Conservation (phyloP, 257 asterid genomes). For the Cordia subcordata region DNA sequence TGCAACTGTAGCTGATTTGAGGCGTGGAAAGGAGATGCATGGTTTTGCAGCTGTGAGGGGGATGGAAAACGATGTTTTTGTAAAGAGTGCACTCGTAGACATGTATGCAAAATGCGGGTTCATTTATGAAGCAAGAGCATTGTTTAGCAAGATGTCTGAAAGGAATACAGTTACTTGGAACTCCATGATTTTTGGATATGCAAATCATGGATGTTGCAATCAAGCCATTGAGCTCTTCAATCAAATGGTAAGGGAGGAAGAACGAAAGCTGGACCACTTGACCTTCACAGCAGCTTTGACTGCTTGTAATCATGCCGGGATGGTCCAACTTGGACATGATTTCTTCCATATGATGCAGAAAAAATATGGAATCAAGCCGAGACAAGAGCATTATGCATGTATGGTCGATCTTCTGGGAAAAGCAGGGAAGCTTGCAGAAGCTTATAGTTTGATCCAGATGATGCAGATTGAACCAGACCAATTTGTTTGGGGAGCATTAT, state of each 20-base stretch:
- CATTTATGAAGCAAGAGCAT: conserved; percentile 35
- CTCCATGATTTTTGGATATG: conserved; percentile 73
- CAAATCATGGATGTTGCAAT: conserved; percentile 53
- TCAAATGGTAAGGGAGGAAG: conserved; percentile 42
- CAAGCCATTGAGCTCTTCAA: conserved; percentile 52
- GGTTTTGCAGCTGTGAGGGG: conserved; percentile 48
- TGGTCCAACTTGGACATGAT: conserved; percentile 48
- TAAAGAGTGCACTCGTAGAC: conserved; percentile 55
- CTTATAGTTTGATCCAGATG: conserved; percentile 37
- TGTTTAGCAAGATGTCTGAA: conserved; percentile 37
- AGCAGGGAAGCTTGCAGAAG: conserved; percentile 55
- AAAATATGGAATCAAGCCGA: conserved; percentile 40
- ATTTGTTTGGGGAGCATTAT: conserved; percentile 71
- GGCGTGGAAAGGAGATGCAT: conserved; percentile 62
- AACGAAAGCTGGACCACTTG: conserved; percentile 46
- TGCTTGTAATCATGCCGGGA: conserved; percentile 60
- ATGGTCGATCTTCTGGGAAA: conserved; percentile 66
- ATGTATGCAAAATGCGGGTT: conserved; percentile 76
- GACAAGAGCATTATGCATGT: conserved; percentile 77
- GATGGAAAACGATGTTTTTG: conserved; percentile 44
- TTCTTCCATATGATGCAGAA: conserved; percentile 52
- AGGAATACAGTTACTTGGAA: conserved; percentile 62
- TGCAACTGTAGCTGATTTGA: conserved; percentile 44
- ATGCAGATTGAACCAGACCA: conserved; percentile 56
- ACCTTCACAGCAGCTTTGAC: conserved; percentile 68